These are phyloP conservation scores for Clonostachys rhizophaga DNA, from an alignment of 2,329 filamentous ascomycete genomes.

Conservation along the genomic window DNA sequence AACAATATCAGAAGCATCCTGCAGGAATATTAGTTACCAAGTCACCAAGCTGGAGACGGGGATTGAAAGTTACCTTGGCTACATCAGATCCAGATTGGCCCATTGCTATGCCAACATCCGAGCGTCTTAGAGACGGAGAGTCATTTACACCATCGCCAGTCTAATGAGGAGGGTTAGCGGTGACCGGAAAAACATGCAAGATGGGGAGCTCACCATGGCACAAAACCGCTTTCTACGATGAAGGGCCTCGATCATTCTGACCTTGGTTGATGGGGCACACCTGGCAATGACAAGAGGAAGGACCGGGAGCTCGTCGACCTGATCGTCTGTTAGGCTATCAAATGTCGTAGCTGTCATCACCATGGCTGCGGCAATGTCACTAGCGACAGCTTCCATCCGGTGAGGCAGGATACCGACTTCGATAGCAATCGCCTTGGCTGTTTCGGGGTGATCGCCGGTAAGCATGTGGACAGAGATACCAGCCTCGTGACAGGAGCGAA, in stretches of 20 bases:
- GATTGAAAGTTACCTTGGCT: slow-evolving; percentile 34
- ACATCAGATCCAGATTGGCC: slow-evolving; percentile 58
- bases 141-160: slow-evolving; percentile 75
- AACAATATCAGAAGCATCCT: slow-evolving; percentile 59
- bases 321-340: slow-evolving; percentile 55
- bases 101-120: slow-evolving; percentile 71
- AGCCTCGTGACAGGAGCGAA: slow-evolving; percentile 53
- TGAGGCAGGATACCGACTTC: slow-evolving; percentile 56
- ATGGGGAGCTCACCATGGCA: slow-evolving; percentile 46
- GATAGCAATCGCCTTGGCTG: slow-evolving; percentile 55
- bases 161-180: slow-evolving; percentile 4
- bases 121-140: slow-evolving; percentile 62
- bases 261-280: slow-evolving; percentile 67
- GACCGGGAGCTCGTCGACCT: slow-evolving; percentile 60
- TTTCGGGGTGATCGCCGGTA: slow-evolving; percentile 62
- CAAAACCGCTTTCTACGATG: slow-evolving; percentile 61
- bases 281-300: slow-evolving; percentile 65
- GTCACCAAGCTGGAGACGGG: neutral
- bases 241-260: slow-evolving; percentile 69
- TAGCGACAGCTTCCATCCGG: slow-evolving; percentile 41
- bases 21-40: neutral
- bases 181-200: neutral
- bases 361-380: slow-evolving; percentile 50
- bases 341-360: slow-evolving; percentile 63
- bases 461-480: slow-evolving; percentile 66